Conservation (phyloP, 805 yeast genomes). For the Myxozyma neglecta region DNA sequence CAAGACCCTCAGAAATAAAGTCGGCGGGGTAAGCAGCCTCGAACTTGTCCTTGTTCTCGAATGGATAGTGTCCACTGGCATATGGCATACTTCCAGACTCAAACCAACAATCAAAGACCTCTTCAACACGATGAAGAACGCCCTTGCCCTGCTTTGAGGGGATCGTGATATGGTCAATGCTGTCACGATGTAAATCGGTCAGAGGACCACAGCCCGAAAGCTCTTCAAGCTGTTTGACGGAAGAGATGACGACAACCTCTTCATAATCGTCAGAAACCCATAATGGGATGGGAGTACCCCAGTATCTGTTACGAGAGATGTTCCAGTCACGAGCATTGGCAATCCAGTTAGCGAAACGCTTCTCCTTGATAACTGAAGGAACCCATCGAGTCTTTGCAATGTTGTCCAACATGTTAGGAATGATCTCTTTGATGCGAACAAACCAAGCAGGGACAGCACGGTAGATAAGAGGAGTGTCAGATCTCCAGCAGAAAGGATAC, state of each 20-base stretch:
- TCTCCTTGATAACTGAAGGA: slow-evolving; percentile 84
- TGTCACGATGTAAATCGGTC: slow-evolving; percentile 91
- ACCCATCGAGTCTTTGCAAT: slow-evolving; percentile 93
- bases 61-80: slow-evolving; percentile 95
- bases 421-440: slow-evolving; percentile 80
- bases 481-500: slow-evolving; percentile 99
- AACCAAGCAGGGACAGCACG: slow-evolving; percentile 99
- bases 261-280: slow-evolving; percentile 95
- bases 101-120: slow-evolving; percentile 99
- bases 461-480: slow-evolving; percentile 95
- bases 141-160: slow-evolving; percentile 93
- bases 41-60: slow-evolving; percentile 76
- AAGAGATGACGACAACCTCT: slow-evolving; percentile 91
- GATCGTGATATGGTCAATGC: slow-evolving; percentile 85
- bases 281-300: slow-evolving; percentile 99
- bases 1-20: slow-evolving; percentile 97
- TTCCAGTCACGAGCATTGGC: slow-evolving; percentile 99
- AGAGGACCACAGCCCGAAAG: slow-evolving; percentile 75
- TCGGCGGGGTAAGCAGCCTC: slow-evolving; percentile 86
- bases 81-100: slow-evolving; percentile 99
- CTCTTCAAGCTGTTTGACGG: slow-evolving; percentile 80
- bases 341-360: slow-evolving; percentile 97
- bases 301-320: slow-evolving; percentile 94
- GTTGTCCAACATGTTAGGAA: slow-evolving; percentile 85
- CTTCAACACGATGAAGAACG: slow-evolving; percentile 82